Base-by-base conservation (phyloP, 805 yeast genomes). In the Nadsonia fulvescens region DNA sequence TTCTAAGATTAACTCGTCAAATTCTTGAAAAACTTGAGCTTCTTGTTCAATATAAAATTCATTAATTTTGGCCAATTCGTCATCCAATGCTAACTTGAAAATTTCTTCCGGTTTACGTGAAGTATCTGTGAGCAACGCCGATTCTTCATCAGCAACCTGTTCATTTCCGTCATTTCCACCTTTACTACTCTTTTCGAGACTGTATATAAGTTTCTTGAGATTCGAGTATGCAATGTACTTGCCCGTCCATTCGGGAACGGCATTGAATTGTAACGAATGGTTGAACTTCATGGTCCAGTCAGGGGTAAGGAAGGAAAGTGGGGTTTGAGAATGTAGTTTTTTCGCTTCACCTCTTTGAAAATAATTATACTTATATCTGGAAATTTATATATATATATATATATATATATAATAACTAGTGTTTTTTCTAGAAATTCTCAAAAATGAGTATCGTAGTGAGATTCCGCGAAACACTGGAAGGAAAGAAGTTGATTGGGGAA, bases 251-350 rank as follows among this genome's bases (percentile, higher is more conserved):
- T 89, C 96, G 2, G 98, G 95, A 4, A 89, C 96, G 13, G 96
- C 93, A 50, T 86, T 86, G 53, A 86, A 83, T 61, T 86, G 94
- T 36, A 86, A 56, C 5, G 94, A 78, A 46, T 83, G 93, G 14
- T 93, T 75, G 54, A 86, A 86, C 63, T 86, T 86, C 98, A 86
- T 86, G 20, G n/a, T n/a, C n/a, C n/a, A n/a, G n/a, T n/a, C n/a
- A n/a, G n/a, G n/a, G n/a, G n/a, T n/a, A n/a, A n/a, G n/a, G n/a
- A n/a, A n/a, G n/a, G n/a, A n/a, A n/a, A n/a, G n/a, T n/a, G n/a
- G n/a, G n/a, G n/a, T n/a, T n/a, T n/a, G n/a, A n/a, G n/a, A n/a
- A n/a, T n/a, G n/a, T n/a, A n/a, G n/a, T n/a, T n/a, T n/a, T n/a
- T n/a, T n/a, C n/a, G n/a, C n/a, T n/a, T n/a, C n/a, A n/a, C n/a